Evolutionary conservation across 139 green algal species (phyloP).

Genomic region (Chlamydomonas sphaeroides): DNA sequence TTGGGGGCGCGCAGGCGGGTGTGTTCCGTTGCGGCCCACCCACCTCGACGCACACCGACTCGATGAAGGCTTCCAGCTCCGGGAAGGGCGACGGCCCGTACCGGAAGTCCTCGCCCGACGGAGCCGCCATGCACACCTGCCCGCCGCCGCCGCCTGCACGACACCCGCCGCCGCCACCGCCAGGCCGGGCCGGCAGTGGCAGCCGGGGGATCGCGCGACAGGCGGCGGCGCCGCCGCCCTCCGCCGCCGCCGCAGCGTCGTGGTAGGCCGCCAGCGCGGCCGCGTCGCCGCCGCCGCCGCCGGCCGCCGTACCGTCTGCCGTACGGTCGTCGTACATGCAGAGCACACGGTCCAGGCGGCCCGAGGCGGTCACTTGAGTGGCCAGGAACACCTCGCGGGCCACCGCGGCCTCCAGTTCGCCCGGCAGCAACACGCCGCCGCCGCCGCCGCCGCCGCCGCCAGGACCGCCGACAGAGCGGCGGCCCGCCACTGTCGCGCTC

Average conservation of each 20-base stretch:
- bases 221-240: too few relatives aligned
- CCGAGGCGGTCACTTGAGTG: constrained; percentile 2
- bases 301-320: neutral
- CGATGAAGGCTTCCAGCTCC: constrained; percentile 62
- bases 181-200: neutral
- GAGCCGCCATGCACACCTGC: neutral
- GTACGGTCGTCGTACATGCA: constrained; percentile 20
- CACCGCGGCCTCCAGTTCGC: neutral
- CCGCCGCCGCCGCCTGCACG: neutral
- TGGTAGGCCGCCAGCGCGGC: neutral
- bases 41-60: constrained; percentile 54
- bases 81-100: constrained; percentile 62
- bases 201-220: constrained; percentile 1
- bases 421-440: neutral
- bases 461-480: too few relatives aligned
- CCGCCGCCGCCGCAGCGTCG: neutral
- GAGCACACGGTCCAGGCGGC: neutral
- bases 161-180: neutral
- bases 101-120: neutral
- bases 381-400: constrained; percentile 23
- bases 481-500: too few relatives aligned
- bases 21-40: too few relatives aligned
- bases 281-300: neutral
- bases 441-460: neutral
- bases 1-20: too few relatives aligned